Conservation (phyloP, 2,329 filamentous ascomycete species). For the Nothophoma quercina region DNA sequence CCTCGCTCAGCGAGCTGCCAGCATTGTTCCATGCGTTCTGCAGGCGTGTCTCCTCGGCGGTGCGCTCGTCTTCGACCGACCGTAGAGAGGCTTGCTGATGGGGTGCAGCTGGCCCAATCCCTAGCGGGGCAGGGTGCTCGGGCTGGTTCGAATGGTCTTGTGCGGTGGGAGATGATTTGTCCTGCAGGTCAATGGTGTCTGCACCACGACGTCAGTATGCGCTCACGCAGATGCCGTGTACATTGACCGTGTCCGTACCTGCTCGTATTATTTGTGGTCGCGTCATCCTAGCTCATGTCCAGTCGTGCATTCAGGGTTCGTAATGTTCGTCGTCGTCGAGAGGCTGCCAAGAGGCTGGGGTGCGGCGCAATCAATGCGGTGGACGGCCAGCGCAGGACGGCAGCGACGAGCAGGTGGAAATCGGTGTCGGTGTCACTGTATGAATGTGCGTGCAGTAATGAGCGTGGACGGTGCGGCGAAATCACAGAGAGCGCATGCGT, state of each 20-base stretch:
- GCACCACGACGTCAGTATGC: slow-evolving; percentile 38
- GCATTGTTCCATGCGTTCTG: slow-evolving; percentile 61
- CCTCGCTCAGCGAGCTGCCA: slow-evolving; percentile 48
- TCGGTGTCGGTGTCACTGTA: background rate
- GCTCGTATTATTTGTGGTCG: slow-evolving; percentile 64
- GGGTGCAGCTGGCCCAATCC: slow-evolving; percentile 67
- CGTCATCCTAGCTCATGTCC: slow-evolving; percentile 58
- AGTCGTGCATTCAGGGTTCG: slow-evolving; percentile 19
- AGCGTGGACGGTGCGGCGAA: slow-evolving; percentile 7
- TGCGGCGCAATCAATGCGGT: slow-evolving; percentile 40
- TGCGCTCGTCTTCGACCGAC: slow-evolving; percentile 76
- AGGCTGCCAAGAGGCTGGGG: slow-evolving; percentile 32
- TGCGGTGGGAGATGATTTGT: slow-evolving; percentile 80
- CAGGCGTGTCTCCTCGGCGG: slow-evolving; percentile 73
- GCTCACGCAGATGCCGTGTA: background rate
- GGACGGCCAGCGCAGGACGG: slow-evolving; percentile 25
- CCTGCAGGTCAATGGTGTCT: slow-evolving; percentile 97
- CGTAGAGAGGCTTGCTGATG: slow-evolving; percentile 88
- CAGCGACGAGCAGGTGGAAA: background rate
- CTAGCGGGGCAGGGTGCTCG: slow-evolving; percentile 59
- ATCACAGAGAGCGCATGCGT: slow-evolving; percentile 15
- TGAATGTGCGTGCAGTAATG: slow-evolving; percentile 8
- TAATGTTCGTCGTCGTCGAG: slow-evolving; percentile 16
- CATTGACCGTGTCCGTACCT: slow-evolving; percentile 49
- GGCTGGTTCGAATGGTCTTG: slow-evolving; percentile 75